Base-by-base conservation (phyloP, 2,329 filamentous ascomycete species). In the Herpotrichia juniperi region DNA sequence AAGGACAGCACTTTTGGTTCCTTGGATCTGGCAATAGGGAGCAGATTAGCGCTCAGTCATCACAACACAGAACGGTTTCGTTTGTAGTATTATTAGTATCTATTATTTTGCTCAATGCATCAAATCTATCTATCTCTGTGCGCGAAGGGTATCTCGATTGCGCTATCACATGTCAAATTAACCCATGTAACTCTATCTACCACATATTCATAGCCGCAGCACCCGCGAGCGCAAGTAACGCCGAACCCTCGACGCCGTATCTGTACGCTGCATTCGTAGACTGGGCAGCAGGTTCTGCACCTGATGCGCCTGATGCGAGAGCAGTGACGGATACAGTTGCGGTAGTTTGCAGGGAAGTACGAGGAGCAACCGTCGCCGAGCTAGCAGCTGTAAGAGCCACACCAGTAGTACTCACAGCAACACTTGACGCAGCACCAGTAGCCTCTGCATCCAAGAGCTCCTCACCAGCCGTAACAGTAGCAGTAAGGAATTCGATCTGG, bases 381-480 rank as follows among this genome's bases (percentile, higher is more conserved):
- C 44, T 30, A 11, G 51, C 50, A 22, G 55, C 50, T 8, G 53
- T 46, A 21, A 53, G 46, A 2, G 50, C 43, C 14, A 50, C 31
- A 14, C 34, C 47, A 8, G 45, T 55, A 8, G 49, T 19, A 14
- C 34, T 56, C 11, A 56, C 48, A 46, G 46, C 30, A 11, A 55
- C 46, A 39, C 44, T 47, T 6, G 56, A 48, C 19, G 50, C 57
- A 11, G 54, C 57, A 35, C 53, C 59, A 3, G 61, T 37, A 17
- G 35, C 58, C 46, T 44, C 54, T 42, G 42, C 58, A 44, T 42
- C 54, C 45, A 69, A 46, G 45, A 67, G 37, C n/a, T 56, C 58
- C 30, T 54, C 57, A 8, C 66, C 66, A 17, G 56, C 53, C 2
- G 66, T 58, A 17, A 69, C 59, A 3, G 57, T 61, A 4, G 63